Conservation (phyloP, 768 basidiomycete genomes). For the Tylopilus intermedius region DNA sequence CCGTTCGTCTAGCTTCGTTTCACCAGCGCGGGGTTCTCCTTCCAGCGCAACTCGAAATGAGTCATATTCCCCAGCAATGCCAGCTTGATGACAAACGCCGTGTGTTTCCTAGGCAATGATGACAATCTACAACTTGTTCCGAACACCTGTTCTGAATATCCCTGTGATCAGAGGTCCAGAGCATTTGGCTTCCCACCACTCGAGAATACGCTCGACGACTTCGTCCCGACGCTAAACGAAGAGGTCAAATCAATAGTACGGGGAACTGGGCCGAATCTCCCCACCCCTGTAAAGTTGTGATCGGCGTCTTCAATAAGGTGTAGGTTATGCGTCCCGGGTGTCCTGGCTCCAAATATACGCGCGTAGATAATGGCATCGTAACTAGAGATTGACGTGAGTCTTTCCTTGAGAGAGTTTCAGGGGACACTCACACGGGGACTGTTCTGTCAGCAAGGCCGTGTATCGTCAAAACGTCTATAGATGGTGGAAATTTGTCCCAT, state of each 20-base stretch:
- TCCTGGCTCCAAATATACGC: slow-evolving; percentile 49
- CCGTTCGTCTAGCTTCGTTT: neutral
- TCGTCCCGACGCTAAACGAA: slow-evolving; percentile 52
- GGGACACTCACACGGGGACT: slow-evolving; percentile 59
- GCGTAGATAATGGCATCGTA: slow-evolving; percentile 72
- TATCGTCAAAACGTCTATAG: slow-evolving; percentile 64
- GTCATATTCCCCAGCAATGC: neutral
- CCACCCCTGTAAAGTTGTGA: slow-evolving; percentile 69
- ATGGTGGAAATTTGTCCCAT: slow-evolving; percentile 60
- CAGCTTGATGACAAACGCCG: neutral
- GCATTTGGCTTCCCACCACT: slow-evolving; percentile 56
- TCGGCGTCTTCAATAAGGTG: slow-evolving; percentile 70
- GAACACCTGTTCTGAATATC: slow-evolving; percentile 55
- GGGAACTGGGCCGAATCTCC: slow-evolving; percentile 6
- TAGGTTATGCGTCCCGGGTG: slow-evolving; percentile 65
- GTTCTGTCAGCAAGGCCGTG: slow-evolving; percentile 69
- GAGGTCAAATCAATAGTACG: slow-evolving; percentile 1
- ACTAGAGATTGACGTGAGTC: slow-evolving; percentile 31
- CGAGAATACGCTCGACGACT: slow-evolving; percentile 60
- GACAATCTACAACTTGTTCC: slow-evolving; percentile 40
- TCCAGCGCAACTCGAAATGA: neutral
- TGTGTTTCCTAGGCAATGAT: too few species aligned
- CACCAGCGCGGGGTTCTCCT: neutral
- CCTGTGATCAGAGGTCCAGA: slow-evolving; percentile 53
- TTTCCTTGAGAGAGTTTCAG: neutral